phyloP scores from a whole-genome alignment of 2,329 filamentous ascomycete species.

The Aspergillus chevalieri region DNA sequence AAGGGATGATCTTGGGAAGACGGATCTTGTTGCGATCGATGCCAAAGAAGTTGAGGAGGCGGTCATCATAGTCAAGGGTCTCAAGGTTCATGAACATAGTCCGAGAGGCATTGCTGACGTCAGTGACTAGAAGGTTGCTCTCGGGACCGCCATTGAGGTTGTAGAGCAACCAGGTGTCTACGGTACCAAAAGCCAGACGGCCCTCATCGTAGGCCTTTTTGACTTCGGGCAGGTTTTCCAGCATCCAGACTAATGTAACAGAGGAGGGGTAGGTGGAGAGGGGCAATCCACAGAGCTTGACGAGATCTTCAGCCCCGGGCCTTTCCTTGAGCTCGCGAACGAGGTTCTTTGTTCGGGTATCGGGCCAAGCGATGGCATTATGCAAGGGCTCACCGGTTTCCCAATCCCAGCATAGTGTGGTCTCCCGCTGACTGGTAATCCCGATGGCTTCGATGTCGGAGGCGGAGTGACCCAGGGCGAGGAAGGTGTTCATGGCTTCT shows the following conservation, averaged over 20 bases:
- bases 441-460: conserved; percentile 69
- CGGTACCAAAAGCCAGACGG: conserved; percentile 74
- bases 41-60: conserved; percentile 70
- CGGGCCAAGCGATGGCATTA: conserved; percentile 86
- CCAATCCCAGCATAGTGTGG: conserved; percentile 77
- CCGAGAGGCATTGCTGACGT: conserved; percentile 79
- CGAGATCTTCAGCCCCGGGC: conserved; percentile 62
- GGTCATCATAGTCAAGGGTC: conserved; percentile 72
- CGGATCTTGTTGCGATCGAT: conserved; percentile 66
- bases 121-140: conserved; percentile 69
- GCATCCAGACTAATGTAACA: conserved; percentile 76
- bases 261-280: conserved; percentile 84
- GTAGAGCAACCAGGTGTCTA: conserved; percentile 84
- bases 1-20: conserved; percentile 77
- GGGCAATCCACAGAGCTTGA: conserved; percentile 69
- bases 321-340: conserved; percentile 69
- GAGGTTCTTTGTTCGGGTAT: conserved; percentile 70
- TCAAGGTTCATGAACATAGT: conserved; percentile 94
- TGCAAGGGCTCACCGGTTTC: conserved; percentile 72
- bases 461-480: conserved; percentile 60
- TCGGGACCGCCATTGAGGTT: conserved; percentile 66
- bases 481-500: conserved; percentile 65
- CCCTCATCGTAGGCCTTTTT: conserved; percentile 69
- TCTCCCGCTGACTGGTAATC: conserved; percentile 88
- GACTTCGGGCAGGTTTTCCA: conserved; percentile 65